phyloP scores from a whole-genome alignment of 1,284 basidiomycete genomes.

The Sutorius eximius region DNA sequence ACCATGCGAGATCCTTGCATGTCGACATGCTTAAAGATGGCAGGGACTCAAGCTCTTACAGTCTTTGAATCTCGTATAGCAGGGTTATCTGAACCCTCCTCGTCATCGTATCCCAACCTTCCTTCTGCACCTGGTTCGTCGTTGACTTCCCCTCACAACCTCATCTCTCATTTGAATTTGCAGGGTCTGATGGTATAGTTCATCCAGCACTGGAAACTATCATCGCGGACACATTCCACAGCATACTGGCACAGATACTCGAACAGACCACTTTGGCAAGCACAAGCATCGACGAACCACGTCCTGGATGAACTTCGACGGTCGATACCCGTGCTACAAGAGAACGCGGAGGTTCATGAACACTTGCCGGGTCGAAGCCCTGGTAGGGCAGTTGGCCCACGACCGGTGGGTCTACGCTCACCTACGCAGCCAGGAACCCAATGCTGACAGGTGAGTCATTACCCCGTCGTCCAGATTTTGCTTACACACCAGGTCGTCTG shows the following conservation, averaged over 20 bases:
- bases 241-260: conserved; percentile 46
- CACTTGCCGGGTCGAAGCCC: conserved; percentile 39
- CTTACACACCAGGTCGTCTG: neutral
- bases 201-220: conserved; percentile 31
- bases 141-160: conserved; percentile 23
- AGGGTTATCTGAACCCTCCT: neutral
- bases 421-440: conserved; percentile 45
- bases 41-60: neutral
- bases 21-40: neutral
- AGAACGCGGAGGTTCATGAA: conserved; percentile 33
- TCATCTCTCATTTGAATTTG: conserved; percentile 12
- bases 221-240: conserved; percentile 40
- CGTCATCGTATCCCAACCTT: conserved; percentile 13
- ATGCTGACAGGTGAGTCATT: conserved; percentile 48
- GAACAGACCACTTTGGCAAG: conserved; percentile 54
- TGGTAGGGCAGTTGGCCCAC: no score
- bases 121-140: conserved; percentile 12
- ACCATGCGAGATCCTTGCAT: neutral
- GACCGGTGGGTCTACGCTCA: neutral
- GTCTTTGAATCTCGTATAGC: neutral
- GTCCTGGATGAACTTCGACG: conserved; percentile 41
- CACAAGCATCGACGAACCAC: conserved; percentile 53
- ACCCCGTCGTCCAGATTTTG: neutral
- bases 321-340: conserved; percentile 16
- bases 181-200: conserved; percentile 39